phyloP scores from a whole-genome alignment of 106 monocot genomes.

The Chionographis japonica region DNA sequence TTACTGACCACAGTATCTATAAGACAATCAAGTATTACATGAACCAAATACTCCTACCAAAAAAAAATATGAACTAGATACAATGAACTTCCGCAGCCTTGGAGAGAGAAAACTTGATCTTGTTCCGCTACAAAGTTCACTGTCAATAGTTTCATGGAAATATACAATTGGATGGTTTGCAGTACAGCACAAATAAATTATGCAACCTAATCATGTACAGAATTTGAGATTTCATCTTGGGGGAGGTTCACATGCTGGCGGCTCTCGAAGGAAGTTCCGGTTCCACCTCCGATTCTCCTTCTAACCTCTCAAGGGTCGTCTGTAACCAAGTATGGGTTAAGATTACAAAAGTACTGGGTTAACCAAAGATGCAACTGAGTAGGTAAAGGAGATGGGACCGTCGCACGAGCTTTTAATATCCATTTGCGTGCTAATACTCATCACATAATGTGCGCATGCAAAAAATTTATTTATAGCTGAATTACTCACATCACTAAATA shows the following conservation, averaged over 20 bases:
- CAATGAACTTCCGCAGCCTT: no score
- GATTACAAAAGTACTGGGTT: slow-evolving; percentile 4
- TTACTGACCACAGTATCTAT: no score
- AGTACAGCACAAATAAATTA: slow-evolving; percentile 10
- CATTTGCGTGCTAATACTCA: no score
- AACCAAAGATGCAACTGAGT: background rate
- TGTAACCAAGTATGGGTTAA: slow-evolving; percentile 25
- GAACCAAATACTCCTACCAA: no score
- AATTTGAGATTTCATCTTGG: background rate
- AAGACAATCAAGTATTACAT: no score
- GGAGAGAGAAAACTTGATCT: no score
- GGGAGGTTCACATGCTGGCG: slow-evolving; percentile 55
- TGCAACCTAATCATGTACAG: slow-evolving; percentile 34
- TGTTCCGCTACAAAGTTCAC: background rate
- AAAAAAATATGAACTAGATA: no score
- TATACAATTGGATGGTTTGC: slow-evolving; percentile 16
- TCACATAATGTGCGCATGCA: no score
- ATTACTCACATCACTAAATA: no score
- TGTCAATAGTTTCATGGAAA: background rate
- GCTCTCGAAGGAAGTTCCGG: slow-evolving; percentile 53
- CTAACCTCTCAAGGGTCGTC: slow-evolving; percentile 30
- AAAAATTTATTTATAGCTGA: no score
- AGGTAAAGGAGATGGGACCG: no score
- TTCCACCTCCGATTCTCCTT: slow-evolving; percentile 57
- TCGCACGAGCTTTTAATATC: no score